phyloP scores from a whole-genome alignment of 1,139 yeast species.

The Kodamaea sp. region DNA sequence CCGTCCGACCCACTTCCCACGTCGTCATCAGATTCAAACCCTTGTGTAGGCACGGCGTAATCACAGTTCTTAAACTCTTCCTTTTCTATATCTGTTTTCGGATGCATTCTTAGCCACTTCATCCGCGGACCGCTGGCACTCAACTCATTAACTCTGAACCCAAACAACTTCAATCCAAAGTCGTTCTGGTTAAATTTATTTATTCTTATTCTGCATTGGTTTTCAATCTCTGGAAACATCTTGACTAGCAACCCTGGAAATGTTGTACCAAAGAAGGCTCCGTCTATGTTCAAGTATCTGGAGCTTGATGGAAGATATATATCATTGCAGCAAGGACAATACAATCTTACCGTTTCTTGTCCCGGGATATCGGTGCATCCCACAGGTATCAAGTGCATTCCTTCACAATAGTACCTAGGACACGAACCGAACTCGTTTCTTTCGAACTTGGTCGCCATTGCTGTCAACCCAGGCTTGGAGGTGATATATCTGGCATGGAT shows the following conservation, averaged over 20 bases:
- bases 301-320: constrained; percentile 84
- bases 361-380: constrained; percentile 93
- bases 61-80: constrained; percentile 65
- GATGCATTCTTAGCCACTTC: constrained; percentile 88
- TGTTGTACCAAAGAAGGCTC: constrained; percentile 95
- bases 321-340: constrained; percentile 94
- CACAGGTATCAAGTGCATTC: constrained; percentile 89
- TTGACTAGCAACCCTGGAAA: constrained; percentile 91
- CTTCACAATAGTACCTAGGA: constrained; percentile 87
- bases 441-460: constrained; percentile 96
- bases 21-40: constrained; percentile 18
- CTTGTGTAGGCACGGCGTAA: constrained; percentile 48
- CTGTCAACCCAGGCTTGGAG: constrained; percentile 85
- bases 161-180: constrained; percentile 80
- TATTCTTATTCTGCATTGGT: constrained; percentile 52
- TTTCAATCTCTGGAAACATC: constrained; percentile 79
- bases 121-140: constrained; percentile 87
- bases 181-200: constrained; percentile 53
- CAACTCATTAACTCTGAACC: constrained; percentile 76
- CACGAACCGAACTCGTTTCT: constrained; percentile 88
- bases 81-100: constrained; percentile 58
- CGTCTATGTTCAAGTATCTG: constrained; percentile 84
- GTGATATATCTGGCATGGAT: constrained; percentile 92
- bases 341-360: constrained; percentile 84
- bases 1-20: constrained; percentile 25